Evolutionary conservation across 2,329 filamentous ascomycete genomes (phyloP).

Genomic region (Fusarium torulosum): DNA sequence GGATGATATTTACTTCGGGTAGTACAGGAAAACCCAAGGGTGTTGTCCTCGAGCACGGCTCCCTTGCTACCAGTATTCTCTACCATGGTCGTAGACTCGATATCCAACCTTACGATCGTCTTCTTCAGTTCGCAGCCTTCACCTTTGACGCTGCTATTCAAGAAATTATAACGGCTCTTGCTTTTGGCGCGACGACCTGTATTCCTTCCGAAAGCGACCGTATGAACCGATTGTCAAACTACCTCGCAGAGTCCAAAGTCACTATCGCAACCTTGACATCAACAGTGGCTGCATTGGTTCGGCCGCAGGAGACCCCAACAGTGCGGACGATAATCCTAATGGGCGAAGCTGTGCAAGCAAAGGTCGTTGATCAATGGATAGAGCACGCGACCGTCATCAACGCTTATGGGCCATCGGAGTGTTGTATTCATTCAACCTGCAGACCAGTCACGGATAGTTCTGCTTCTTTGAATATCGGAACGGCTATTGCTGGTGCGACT

Average conservation of each 20-base stretch:
- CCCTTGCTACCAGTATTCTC: slow-evolving; percentile 5
- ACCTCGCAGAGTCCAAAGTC: slow-evolving; percentile 6
- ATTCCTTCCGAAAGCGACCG: no score
- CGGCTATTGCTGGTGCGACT: slow-evolving; percentile 3
- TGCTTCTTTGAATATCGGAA: not conserved
- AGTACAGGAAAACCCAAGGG: slow-evolving; percentile 10
- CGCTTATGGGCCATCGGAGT: slow-evolving; percentile 5
- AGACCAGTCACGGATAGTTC: slow-evolving; percentile 6
- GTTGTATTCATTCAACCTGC: slow-evolving; percentile 9
- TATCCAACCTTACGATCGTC: not conserved
- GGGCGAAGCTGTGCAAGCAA: slow-evolving; percentile 7
- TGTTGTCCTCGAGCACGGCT: slow-evolving; percentile 8
- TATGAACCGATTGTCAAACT: no score
- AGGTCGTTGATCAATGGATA: slow-evolving; percentile 8
- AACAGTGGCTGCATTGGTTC: slow-evolving; percentile 9
- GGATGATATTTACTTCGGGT: slow-evolving; percentile 8
- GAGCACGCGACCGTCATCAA: slow-evolving; percentile 2
- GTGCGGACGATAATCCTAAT: slow-evolving; percentile 8
- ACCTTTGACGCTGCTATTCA: no score
- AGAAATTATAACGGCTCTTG: no score
- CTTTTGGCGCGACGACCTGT: no score
- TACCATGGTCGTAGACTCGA: slow-evolving; percentile 2
- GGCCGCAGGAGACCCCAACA: no score
- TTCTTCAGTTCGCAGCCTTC: slow-evolving; percentile 7
- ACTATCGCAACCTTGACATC: slow-evolving; percentile 4